These are phyloP conservation scores for Cladosporium velox DNA, from an alignment of 2,329 filamentous ascomycete species.

Conservation along the genomic window DNA sequence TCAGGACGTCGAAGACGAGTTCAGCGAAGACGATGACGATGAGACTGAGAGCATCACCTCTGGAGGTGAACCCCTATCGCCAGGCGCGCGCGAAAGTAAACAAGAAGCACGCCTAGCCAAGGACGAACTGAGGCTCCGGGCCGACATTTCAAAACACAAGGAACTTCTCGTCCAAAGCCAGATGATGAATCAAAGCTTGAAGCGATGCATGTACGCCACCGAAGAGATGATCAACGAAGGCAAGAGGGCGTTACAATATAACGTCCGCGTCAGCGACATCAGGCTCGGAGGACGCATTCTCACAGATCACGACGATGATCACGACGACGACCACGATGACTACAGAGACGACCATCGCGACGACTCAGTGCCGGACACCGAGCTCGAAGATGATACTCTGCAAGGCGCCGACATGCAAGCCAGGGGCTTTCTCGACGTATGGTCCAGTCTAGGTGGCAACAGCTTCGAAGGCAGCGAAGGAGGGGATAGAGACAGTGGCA, in stretches of 20 bases:
- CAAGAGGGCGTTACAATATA: slow-evolving; percentile 81
- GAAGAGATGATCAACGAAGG: slow-evolving; percentile 89
- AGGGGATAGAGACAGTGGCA: slow-evolving; percentile 37
- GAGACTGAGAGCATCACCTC: slow-evolving; percentile 33
- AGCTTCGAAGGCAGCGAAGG: slow-evolving; percentile 27
- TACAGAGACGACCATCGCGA: slow-evolving; percentile 22
- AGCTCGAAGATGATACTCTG: slow-evolving; percentile 30
- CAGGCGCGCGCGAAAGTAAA: slow-evolving; percentile 43
- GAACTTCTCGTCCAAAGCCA: slow-evolving; percentile 87
- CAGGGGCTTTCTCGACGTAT: slow-evolving; percentile 33
- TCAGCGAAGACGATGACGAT: slow-evolving; percentile 36
- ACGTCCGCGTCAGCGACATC: slow-evolving; percentile 75
- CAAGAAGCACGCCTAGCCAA: slow-evolving; percentile 61
- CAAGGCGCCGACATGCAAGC: slow-evolving; percentile 24
- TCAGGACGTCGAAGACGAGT: slow-evolving; percentile 29
- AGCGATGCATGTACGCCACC: slow-evolving; percentile 83
- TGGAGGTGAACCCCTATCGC: slow-evolving; percentile 30
- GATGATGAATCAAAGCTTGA: slow-evolving; percentile 92
- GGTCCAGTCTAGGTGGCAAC: slow-evolving; percentile 27
- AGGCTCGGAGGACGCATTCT: slow-evolving; percentile 80
- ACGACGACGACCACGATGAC: slow-evolving; percentile 50
- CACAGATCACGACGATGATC: slow-evolving; percentile 54
- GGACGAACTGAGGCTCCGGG: slow-evolving; percentile 79
- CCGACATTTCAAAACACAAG: slow-evolving; percentile 85
- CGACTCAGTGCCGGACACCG: slow-evolving; percentile 26